phyloP scores from a whole-genome alignment of 257 asterid genomes.

The Solanum peruvianum region DNA sequence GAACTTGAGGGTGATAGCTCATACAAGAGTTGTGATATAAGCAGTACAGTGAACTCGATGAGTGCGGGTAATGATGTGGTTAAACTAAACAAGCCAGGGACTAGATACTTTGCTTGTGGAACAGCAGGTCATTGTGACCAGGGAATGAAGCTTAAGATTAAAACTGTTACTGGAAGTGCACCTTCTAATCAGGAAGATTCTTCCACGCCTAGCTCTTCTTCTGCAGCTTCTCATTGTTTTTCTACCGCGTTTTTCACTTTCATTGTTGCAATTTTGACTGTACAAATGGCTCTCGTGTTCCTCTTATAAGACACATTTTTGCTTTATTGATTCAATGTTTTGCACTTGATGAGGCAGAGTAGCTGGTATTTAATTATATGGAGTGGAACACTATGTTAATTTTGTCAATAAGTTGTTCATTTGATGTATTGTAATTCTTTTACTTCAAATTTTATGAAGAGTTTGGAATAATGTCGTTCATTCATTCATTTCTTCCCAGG shows the following conservation, averaged over 20 bases:
- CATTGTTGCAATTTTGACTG: neutral
- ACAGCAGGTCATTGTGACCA: conserved; percentile 65
- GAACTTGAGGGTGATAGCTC: conserved; percentile 58
- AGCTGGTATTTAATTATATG: neutral
- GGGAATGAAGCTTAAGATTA: conserved; percentile 83
- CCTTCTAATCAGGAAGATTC: conserved; percentile 5
- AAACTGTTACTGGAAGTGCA: conserved; percentile 34
- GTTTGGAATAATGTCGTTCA: neutral
- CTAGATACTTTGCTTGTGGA: conserved; percentile 73
- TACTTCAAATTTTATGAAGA: neutral
- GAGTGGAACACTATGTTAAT: neutral
- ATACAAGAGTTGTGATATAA: conserved; percentile 47
- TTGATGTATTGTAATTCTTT: neutral
- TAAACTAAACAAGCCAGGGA: conserved; percentile 57
- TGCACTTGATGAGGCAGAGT: neutral
- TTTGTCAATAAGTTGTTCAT: neutral
- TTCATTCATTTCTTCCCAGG: neutral
- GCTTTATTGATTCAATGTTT: neutral
- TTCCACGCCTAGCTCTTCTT: conserved; percentile 5
- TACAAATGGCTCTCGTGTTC: neutral
- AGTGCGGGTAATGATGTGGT: conserved; percentile 44
- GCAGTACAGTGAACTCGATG: conserved; percentile 32
- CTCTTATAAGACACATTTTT: neutral
- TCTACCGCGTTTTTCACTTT: neutral
- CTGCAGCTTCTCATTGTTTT: conserved; percentile 6